phyloP scores from a whole-genome alignment of 306 rosid genomes.

The Vigna unguiculata region DNA sequence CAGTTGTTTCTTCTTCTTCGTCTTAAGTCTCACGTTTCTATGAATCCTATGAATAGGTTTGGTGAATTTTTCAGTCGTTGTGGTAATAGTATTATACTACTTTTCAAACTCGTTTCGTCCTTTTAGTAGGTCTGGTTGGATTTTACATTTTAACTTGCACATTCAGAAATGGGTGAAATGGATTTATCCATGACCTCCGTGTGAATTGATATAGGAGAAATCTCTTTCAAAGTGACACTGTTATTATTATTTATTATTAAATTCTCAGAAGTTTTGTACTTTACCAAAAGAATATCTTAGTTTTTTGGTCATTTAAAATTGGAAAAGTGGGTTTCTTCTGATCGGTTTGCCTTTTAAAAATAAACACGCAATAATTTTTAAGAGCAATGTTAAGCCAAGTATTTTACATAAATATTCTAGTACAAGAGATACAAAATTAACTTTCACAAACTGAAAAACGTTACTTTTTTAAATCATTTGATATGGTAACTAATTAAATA shows the following conservation, averaged over 20 bases:
- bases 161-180: neutral
- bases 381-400: too few relatives aligned
- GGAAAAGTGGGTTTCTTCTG: too few relatives aligned
- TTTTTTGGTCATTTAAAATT: too few relatives aligned
- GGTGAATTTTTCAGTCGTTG: neutral
- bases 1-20: neutral
- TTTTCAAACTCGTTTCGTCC: neutral
- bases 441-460: too few relatives aligned
- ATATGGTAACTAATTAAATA: too few relatives aligned
- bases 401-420: too few relatives aligned
- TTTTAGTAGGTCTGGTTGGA: neutral
- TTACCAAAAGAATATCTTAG: too few relatives aligned
- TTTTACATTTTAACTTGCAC: neutral
- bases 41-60: neutral
- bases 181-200: neutral
- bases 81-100: neutral
- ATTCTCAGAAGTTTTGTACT: neutral
- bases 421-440: too few relatives aligned
- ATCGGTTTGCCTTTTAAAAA: too few relatives aligned
- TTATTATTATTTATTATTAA: too few relatives aligned
- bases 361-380: too few relatives aligned
- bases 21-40: slow-evolving; percentile 20
- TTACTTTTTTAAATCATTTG: too few relatives aligned
- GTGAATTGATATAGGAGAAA: neutral
- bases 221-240: neutral